A percentile compares a stretch with the other conserved stretches of the same genome.
Conservation (phyloP, 768 basidiomycete genomes). For the Trametes cubensis region DNA sequence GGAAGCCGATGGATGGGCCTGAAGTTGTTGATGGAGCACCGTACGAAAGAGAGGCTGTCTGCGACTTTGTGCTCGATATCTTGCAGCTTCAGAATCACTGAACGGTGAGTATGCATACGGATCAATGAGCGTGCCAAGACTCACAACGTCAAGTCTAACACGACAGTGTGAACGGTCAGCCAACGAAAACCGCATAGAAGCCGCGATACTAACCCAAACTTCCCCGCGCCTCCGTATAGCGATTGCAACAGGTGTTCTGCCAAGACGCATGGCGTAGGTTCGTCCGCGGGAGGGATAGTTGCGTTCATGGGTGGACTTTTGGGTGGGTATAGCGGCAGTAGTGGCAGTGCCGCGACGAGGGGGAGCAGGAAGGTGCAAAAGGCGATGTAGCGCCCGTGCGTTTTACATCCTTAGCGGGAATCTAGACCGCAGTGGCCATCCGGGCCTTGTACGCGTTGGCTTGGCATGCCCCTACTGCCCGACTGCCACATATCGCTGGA, state of each 20-base stretch:
- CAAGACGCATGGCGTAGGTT: neutral
- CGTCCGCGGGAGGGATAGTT: neutral
- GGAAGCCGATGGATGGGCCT: slow-evolving; percentile 18
- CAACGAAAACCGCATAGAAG: no score
- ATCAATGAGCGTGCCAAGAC: neutral
- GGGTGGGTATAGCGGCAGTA: neutral
- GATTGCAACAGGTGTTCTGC: neutral
- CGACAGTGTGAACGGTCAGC: neutral
- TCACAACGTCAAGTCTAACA: slow-evolving; percentile 1
- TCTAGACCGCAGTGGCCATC: no score
- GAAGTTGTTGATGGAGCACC: slow-evolving; percentile 12
- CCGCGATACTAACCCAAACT: neutral
- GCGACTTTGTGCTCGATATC: slow-evolving; percentile 1
- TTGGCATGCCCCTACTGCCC: no score
- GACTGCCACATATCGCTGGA: no score
- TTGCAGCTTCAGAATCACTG: neutral
- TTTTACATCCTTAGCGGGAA: neutral
- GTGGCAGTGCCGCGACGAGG: slow-evolving; percentile 4
- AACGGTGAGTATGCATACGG: neutral
- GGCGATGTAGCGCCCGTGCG: neutral
- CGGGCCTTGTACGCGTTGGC: no score
- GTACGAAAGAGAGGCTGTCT: slow-evolving; percentile 5
- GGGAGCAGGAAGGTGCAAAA: slow-evolving; percentile 1
- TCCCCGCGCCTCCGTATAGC: neutral
- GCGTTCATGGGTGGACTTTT: neutral